These are phyloP conservation scores for Plasmodium billcollinsi DNA, from an alignment of 169 alveolate genomes.

Conservation along the genomic window DNA sequence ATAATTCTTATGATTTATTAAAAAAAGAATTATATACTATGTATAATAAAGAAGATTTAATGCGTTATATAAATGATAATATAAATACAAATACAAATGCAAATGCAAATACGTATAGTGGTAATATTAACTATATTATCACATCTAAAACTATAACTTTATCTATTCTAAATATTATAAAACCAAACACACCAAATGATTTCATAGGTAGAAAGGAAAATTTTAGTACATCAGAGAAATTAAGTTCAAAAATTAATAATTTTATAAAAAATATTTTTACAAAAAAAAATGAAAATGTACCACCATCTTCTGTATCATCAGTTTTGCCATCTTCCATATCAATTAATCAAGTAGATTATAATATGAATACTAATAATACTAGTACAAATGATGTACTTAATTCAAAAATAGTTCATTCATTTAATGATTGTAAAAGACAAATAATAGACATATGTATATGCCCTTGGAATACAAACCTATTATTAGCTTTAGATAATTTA, in stretches of 20 bases:
- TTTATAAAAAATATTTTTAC: conserved; percentile 65
- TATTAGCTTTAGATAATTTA: conserved; percentile 48
- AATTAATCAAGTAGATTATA: not conserved
- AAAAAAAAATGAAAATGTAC: conserved; percentile 24
- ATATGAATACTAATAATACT: not conserved
- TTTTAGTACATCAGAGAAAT: conserved; percentile 39
- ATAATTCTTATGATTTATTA: conserved; percentile 29
- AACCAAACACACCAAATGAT: conserved; percentile 11
- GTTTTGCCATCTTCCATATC: not conserved
- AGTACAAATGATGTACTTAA: conserved; percentile 9
- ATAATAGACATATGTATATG: conserved; percentile 61
- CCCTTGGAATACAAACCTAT: conserved; percentile 56
- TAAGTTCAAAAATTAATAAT: conserved; percentile 60
- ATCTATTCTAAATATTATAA: conserved; percentile 28
- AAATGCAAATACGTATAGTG: not conserved
- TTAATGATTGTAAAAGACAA: conserved; percentile 71
- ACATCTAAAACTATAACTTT: conserved; percentile 37
- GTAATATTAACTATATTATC: conserved; percentile 40
- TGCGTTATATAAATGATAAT: conserved; percentile 6
- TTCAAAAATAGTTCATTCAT: conserved; percentile 30
- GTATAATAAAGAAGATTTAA: conserved; percentile 33
- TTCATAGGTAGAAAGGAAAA: conserved; percentile 52
- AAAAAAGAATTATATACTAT: conserved; percentile 36
- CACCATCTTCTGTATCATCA: not conserved
- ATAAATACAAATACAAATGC: not conserved